Conservation (phyloP, 768 basidiomycete genomes). For the Fomitopsis serialis region DNA sequence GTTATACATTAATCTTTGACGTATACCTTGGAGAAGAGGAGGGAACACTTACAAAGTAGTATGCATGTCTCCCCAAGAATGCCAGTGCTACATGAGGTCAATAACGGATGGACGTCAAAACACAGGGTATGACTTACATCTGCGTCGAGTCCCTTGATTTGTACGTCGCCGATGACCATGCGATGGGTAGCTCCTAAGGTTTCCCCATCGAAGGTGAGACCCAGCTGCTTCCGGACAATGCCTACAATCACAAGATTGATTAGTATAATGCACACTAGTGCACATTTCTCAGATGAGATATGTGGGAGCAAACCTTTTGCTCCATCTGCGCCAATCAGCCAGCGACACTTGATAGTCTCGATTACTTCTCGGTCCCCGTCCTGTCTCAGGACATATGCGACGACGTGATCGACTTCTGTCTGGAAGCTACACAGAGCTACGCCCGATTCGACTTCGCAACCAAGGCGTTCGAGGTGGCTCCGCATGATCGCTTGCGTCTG, state of each 20-base stretch:
- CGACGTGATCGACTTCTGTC: slow-evolving; percentile 27
- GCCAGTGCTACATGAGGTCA: slow-evolving; percentile 7
- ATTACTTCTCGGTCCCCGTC: slow-evolving; percentile 16
- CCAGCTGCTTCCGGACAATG: slow-evolving; percentile 1
- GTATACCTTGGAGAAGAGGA: not conserved
- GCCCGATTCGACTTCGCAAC: slow-evolving; percentile 28
- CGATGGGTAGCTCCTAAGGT: not conserved
- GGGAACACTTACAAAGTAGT: not conserved
- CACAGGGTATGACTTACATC: not conserved
- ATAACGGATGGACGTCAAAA: not conserved
- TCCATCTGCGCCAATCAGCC: slow-evolving; percentile 39
- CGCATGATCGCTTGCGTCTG: slow-evolving; percentile 27
- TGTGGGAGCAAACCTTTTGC: slow-evolving; percentile 21
- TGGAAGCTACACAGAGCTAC: slow-evolving; percentile 29
- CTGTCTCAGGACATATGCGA: slow-evolving; percentile 17
- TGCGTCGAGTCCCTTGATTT: not conserved
- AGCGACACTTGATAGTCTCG: slow-evolving; percentile 26
- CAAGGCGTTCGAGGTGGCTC: slow-evolving; percentile 17
- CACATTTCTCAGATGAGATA: not conserved
- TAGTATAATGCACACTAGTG: not conserved
- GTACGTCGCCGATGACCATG: not conserved
- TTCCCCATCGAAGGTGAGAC: not conserved
- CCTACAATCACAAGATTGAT: not conserved
- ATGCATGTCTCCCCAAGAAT: not conserved
- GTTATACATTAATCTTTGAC: not conserved